Evolutionary conservation across 2,329 filamentous ascomycete species (phyloP).

Genomic region (Helotiales sp.): DNA sequence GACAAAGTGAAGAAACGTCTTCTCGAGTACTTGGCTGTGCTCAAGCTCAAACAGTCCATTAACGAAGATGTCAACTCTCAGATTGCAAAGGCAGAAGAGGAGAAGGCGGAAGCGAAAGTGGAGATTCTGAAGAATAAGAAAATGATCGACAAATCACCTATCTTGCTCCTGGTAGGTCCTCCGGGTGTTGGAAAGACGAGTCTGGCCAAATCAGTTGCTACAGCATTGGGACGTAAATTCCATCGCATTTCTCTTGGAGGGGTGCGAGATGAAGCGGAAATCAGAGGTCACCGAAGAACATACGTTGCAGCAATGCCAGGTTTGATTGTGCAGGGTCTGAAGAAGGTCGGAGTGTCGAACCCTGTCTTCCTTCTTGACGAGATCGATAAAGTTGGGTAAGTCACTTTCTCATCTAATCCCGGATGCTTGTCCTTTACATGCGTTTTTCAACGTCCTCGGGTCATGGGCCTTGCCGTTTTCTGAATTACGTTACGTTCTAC

Average conservation of each 20-base stretch:
- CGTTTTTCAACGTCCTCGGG: background rate
- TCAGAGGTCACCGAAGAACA: conserved; percentile 89
- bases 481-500: too few species aligned
- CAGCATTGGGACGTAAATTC: conserved; percentile 91
- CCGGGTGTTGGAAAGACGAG: conserved; percentile 97
- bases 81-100: conserved; percentile 69
- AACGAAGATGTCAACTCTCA: conserved; percentile 83
- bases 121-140: conserved; percentile 79
- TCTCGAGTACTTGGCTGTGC: conserved; percentile 93
- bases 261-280: conserved; percentile 95
- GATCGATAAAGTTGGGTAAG: conserved; percentile 85
- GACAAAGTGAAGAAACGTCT: conserved; percentile 97
- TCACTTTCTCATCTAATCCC: conserved; percentile 9
- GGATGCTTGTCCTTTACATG: background rate
- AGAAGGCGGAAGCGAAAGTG: conserved; percentile 61
- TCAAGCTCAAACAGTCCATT: conserved; percentile 90
- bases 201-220: conserved; percentile 89
- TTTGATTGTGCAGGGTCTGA: conserved; percentile 87
- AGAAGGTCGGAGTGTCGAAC: conserved; percentile 94
- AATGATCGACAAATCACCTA: conserved; percentile 94
- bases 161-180: conserved; percentile 88
- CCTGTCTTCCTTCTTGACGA: conserved; percentile 96
- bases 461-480: background rate
- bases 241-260: conserved; percentile 96
- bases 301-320: conserved; percentile 99